Evolutionary conservation across 2,329 filamentous ascomycete genomes (phyloP).

Genomic region (Diaporthe humulicola): DNA sequence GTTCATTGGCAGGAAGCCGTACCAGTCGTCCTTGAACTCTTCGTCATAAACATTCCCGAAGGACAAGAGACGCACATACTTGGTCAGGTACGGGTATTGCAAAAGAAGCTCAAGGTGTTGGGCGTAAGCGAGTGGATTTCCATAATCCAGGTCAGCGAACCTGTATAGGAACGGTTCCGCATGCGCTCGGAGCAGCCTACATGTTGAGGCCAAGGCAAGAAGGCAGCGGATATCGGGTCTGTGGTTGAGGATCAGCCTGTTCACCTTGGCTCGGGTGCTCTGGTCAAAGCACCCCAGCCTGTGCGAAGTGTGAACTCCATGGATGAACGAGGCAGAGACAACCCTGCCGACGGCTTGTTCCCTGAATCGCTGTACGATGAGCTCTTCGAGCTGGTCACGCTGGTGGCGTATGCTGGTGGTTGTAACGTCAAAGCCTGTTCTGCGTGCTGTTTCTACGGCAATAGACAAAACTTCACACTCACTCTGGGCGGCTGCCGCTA

Average conservation of each 20-base stretch:
- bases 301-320: neutral
- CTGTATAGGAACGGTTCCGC: neutral
- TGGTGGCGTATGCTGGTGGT: neutral
- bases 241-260: neutral
- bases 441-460: neutral
- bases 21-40: neutral
- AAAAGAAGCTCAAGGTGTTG: neutral
- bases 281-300: neutral
- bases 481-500: neutral
- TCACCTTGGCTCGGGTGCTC: neutral
- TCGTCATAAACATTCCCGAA: neutral
- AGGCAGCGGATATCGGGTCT: neutral
- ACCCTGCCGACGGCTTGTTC: neutral
- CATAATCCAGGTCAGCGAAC: neutral
- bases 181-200: neutral
- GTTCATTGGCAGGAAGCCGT: neutral
- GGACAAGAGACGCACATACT: neutral
- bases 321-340: neutral
- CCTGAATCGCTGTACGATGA: neutral
- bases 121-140: neutral
- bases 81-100: neutral
- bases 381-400: neutral
- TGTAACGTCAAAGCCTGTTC: neutral
- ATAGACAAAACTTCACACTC: slow-evolving; percentile 3
- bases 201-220: neutral